Percentiles rank a stretch among this genome's conserved stretches.
Evolutionary conservation across 1,284 basidiomycete genomes (phyloP).

Genomic region (Fereydounia khargensis): DNA sequence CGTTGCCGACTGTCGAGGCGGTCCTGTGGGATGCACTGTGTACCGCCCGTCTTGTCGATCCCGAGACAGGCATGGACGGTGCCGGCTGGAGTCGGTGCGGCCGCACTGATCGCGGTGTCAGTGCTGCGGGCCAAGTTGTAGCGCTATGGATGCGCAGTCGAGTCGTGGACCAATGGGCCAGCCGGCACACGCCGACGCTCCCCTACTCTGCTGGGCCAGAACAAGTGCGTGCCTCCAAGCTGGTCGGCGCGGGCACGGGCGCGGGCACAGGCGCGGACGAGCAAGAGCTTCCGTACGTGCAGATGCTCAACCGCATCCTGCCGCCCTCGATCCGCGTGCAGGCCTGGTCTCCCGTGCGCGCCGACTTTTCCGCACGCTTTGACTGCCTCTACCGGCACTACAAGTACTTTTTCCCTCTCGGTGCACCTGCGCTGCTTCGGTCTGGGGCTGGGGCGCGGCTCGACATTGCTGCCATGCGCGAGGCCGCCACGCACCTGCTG

Average conservation of each 20-base stretch:
- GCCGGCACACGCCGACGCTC: too few species aligned
- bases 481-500: conserved; percentile 70
- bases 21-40: conserved; percentile 73
- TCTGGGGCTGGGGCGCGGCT: conserved; percentile 7
- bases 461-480: conserved; percentile 67
- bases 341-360: conserved; percentile 87
- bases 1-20: conserved; percentile 84
- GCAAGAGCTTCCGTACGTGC: conserved; percentile 73
- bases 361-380: conserved; percentile 81
- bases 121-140: conserved; percentile 89
- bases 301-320: conserved; percentile 82
- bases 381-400: conserved; percentile 86
- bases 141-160: conserved; percentile 68
- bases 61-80: conserved; percentile 54
- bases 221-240: too few species aligned
- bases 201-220: too few species aligned
- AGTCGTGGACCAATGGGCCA: conserved; percentile 41
- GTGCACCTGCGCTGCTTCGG: conserved; percentile 29
- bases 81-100: conserved; percentile 90
- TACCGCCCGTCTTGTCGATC: conserved; percentile 44
- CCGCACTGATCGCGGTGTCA: conserved; percentile 90
- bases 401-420: conserved; percentile 78
- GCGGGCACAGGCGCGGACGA: conserved; percentile 3
- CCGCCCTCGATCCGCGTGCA: conserved; percentile 86
- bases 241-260: neutral